Conservation (phyloP, 2,329 filamentous ascomycete species). For the Fusarium sp. region DNA sequence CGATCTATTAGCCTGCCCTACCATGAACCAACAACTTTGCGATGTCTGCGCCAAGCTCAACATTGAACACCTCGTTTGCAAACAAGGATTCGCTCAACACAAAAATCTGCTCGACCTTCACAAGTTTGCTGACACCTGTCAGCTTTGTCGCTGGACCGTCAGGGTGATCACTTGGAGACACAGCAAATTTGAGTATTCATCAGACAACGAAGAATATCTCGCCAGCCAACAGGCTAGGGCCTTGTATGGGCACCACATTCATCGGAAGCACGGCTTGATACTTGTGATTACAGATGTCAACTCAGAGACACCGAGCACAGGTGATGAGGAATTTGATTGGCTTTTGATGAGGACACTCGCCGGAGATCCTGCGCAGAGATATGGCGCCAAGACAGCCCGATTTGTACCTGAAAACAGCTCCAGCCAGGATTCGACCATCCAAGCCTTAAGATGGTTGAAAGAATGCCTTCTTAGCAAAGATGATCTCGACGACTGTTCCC, state of each 20-base stretch:
- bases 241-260: neutral
- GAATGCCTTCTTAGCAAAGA: neutral
- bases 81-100: neutral
- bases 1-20: neutral
- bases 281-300: neutral
- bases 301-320: fast-evolving
- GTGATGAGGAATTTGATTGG: neutral
- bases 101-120: neutral
- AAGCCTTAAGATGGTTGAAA: conserved; percentile 7
- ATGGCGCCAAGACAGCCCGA: neutral
- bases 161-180: neutral
- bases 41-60: neutral
- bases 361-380: neutral
- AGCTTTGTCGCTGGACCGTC: neutral
- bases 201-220: neutral
- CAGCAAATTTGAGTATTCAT: fast-evolving
- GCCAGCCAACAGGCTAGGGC: neutral
- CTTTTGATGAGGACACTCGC: neutral
- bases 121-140: neutral
- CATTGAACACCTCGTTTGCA: neutral
- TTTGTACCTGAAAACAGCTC: neutral
- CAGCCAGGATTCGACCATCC: neutral
- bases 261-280: neutral
- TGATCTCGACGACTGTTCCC: neutral
- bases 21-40: conserved; percentile 5